A percentile compares a stretch with the other conserved stretches of the same genome.
Conservation (phyloP, 192 early-diverging fungal genomes). For the Phycomyces nitens region DNA sequence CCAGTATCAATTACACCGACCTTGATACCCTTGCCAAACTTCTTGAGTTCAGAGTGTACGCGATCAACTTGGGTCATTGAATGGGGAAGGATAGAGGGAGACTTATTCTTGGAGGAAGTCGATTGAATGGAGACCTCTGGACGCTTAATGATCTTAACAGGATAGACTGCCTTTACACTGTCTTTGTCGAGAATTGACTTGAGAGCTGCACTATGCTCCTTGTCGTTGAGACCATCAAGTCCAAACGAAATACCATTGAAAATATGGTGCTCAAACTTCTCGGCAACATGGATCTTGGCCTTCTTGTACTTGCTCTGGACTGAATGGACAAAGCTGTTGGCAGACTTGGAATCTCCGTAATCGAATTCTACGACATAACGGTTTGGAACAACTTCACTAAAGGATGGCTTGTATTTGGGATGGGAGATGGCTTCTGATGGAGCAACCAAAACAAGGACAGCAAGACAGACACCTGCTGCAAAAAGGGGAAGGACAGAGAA, state of each 20-base stretch:
- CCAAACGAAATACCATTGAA: constrained; percentile 24
- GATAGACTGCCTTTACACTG: constrained; percentile 19
- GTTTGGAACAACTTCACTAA: not conserved
- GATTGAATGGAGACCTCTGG: not conserved
- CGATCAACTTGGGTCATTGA: constrained; percentile 51
- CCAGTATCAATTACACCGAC: constrained; percentile 70
- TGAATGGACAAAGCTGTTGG: constrained; percentile 11
- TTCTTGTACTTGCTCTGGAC: not conserved
- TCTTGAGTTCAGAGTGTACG: constrained; percentile 46
- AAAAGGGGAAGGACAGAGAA: constrained; percentile 9
- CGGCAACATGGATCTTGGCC: constrained; percentile 3
- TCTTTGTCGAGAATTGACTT: constrained; percentile 10
- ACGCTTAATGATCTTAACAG: constrained; percentile 4
- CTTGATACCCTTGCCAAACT: constrained; percentile 60
- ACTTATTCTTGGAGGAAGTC: no score
- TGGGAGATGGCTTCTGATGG: constrained; percentile 1
- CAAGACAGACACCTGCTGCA: constrained; percentile 13
- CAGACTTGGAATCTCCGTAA: not conserved
- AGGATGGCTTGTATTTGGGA: constrained; percentile 5
- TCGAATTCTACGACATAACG: constrained; percentile 15
- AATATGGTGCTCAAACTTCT: constrained; percentile 15
- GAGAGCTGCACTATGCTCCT: not conserved
- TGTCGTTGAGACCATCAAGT: not conserved
- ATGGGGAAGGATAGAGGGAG: constrained; percentile 34
- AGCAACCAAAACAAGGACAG: constrained; percentile 6